Conservation (phyloP, 441 rosid species). For the Adansonia gregorii region DNA sequence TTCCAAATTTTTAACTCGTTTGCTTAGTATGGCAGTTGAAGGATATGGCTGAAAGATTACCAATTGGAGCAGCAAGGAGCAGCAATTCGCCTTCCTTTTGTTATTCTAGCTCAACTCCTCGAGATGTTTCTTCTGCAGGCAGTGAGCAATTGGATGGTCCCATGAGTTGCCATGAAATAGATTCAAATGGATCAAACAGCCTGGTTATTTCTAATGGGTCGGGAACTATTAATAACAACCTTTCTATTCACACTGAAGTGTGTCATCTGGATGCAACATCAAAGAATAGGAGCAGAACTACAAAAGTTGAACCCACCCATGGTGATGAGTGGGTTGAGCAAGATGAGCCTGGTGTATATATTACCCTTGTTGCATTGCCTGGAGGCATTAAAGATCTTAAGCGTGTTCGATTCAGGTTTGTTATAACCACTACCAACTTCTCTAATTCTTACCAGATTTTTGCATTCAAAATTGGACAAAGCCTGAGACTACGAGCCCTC, state of each 20-base stretch:
- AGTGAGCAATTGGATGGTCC: conserved; percentile 40
- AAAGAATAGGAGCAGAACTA: conserved; percentile 37
- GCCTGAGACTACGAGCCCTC: neutral
- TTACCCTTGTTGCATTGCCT: conserved; percentile 58
- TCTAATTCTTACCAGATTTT: neutral
- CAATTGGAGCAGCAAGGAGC: conserved; percentile 45
- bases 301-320: conserved; percentile 44
- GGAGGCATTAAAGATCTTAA: conserved; percentile 60
- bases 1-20: neutral
- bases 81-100: conserved; percentile 43
- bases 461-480: conserved; percentile 5
- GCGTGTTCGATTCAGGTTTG: conserved; percentile 67
- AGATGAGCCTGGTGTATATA: conserved; percentile 64
- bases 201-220: conserved; percentile 38
- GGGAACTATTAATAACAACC: conserved; percentile 35
- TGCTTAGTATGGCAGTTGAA: conserved; percentile 43
- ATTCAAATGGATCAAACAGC: conserved; percentile 40
- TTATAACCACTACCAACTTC: conserved; percentile 14
- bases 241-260: conserved; percentile 35
- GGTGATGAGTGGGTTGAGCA: conserved; percentile 65
- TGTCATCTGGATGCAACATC: conserved; percentile 41
- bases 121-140: conserved; percentile 39
- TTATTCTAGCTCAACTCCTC: conserved; percentile 41
- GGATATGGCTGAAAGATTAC: conserved; percentile 60
- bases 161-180: conserved; percentile 38